A percentile compares a stretch with the other conserved stretches of the same genome.
Conservation (phyloP, 768 basidiomycete species). For the Aureoboletus auriporus region DNA sequence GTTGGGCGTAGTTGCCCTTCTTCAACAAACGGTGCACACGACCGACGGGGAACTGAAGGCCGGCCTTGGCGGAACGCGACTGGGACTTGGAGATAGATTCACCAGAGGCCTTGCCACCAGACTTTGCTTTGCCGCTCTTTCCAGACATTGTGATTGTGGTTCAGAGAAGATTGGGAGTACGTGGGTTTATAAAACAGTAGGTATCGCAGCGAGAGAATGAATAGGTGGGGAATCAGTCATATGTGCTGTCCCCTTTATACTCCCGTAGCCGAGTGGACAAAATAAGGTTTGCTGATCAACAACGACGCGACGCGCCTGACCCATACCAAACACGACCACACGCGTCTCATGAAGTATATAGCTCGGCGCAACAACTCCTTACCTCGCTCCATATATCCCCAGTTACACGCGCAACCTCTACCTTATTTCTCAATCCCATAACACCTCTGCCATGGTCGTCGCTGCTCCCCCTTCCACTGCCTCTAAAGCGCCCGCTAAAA, state of each 20-base stretch:
- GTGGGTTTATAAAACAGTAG: not conserved
- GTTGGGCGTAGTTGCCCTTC: conserved; percentile 55
- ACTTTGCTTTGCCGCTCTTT: conserved; percentile 55
- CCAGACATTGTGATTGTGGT: conserved; percentile 33
- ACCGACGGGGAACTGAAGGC: conserved; percentile 51
- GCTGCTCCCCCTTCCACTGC: conserved; percentile 39
- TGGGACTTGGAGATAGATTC: conserved; percentile 28
- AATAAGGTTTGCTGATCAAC: conserved; percentile 38
- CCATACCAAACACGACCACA: conserved; percentile 36
- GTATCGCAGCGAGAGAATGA: not conserved
- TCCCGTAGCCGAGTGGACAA: conserved; percentile 5
- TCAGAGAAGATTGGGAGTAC: not conserved
- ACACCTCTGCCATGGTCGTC: conserved; percentile 52
- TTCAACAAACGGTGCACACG: conserved; percentile 59
- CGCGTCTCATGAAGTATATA: conserved; percentile 29
- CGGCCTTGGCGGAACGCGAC: conserved; percentile 40
- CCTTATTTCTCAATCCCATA: conserved; percentile 3
- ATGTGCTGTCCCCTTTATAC: conserved; percentile 28
- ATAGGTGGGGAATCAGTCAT: conserved; percentile 6
- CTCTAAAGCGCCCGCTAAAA: conserved; percentile 44
- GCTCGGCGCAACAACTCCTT: not conserved
- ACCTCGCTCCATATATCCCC: conserved; percentile 10
- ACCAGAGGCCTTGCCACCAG: conserved; percentile 59
- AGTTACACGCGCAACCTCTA: not conserved
- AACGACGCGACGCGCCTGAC: conserved; percentile 32